A percentile compares a stretch with the other conserved stretches of the same genome.
phyloP scores from a whole-genome alignment of 352 stramenopile genomes.

The Phytophthora fragariaefolia region DNA sequence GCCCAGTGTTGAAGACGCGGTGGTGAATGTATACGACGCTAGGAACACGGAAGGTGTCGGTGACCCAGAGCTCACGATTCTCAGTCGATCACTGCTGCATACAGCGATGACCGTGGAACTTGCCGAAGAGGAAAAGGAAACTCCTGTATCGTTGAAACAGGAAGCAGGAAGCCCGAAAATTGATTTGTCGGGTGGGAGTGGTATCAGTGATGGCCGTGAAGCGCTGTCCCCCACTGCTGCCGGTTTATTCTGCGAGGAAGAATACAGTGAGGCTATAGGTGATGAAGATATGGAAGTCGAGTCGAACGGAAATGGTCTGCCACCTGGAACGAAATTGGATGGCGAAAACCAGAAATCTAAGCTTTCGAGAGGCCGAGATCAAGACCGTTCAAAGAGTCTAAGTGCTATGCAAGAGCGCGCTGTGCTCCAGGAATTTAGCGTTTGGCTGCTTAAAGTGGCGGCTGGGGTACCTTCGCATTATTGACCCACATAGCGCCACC shows the following conservation, averaged over 20 bases:
- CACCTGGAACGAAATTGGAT: neutral
- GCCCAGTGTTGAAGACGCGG: conserved; percentile 43
- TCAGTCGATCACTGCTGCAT: conserved; percentile 65
- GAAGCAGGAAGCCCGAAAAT: conserved; percentile 9
- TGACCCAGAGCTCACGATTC: conserved; percentile 42
- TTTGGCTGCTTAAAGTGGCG: conserved; percentile 73
- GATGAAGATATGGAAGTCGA: conserved; percentile 14
- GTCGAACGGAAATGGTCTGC: conserved; percentile 13
- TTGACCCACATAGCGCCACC: conserved; percentile 2
- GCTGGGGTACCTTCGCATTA: conserved; percentile 17
- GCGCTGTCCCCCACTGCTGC: conserved; percentile 51
- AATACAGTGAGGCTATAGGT: conserved; percentile 54
- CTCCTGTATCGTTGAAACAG: conserved; percentile 1
- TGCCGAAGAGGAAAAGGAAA: conserved; percentile 30
- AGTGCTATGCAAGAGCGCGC: conserved; percentile 71
- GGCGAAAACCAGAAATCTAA: conserved; percentile 8
- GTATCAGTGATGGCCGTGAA: conserved; percentile 23
- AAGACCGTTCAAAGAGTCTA: conserved; percentile 15
- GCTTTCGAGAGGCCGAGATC: conserved; percentile 7
- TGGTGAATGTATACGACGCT: conserved; percentile 46
- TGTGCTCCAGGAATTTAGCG: conserved; percentile 82
- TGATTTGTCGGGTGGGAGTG: conserved; percentile 5
- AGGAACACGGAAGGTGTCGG: conserved; percentile 36
- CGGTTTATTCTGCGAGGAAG: conserved; percentile 70
- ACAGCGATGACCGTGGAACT: conserved; percentile 52